These are phyloP conservation scores for Neurospora pannonica DNA, from an alignment of 495 filamentous ascomycete species.

Conservation along the genomic window DNA sequence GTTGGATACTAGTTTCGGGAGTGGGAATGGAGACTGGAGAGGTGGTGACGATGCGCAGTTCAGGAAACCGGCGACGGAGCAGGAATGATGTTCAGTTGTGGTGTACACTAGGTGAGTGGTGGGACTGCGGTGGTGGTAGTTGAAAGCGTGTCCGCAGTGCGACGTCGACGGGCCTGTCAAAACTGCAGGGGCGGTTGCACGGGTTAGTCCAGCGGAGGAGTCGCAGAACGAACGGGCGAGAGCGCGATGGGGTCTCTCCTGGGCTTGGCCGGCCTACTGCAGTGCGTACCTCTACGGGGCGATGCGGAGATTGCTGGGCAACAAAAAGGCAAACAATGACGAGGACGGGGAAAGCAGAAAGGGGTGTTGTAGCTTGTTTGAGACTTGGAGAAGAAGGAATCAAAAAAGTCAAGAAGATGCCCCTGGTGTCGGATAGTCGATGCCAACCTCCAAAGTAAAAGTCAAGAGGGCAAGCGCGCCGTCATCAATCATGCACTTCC, in stretches of 20 bases:
- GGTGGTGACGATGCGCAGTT: neutral
- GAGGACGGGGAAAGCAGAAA: neutral
- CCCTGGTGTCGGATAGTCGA: neutral
- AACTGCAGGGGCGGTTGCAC: neutral
- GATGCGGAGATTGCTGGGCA: neutral
- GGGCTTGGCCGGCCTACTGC: neutral
- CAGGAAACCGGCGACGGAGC: neutral
- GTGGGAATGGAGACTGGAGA: neutral
- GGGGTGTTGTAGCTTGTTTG: neutral
- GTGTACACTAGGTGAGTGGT: neutral
- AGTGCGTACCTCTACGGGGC: neutral
- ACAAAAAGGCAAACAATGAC: neutral
- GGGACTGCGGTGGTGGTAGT: neutral
- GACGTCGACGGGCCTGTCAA: neutral
- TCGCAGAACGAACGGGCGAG: neutral
- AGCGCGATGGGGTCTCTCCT: neutral
- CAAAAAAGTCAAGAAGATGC: neutral
- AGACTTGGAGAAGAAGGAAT: neutral
- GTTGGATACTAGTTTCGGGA: neutral
- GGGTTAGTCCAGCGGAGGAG: neutral
- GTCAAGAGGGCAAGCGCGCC: neutral
- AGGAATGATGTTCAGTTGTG: neutral
- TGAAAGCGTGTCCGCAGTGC: neutral
- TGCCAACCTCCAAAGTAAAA: neutral
- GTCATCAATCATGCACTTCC: neutral